Evolutionary conservation across 306 rosid species (phyloP), one percentile per base, ranked within the genome.

Genomic region (Geum urbanum): DNA sequence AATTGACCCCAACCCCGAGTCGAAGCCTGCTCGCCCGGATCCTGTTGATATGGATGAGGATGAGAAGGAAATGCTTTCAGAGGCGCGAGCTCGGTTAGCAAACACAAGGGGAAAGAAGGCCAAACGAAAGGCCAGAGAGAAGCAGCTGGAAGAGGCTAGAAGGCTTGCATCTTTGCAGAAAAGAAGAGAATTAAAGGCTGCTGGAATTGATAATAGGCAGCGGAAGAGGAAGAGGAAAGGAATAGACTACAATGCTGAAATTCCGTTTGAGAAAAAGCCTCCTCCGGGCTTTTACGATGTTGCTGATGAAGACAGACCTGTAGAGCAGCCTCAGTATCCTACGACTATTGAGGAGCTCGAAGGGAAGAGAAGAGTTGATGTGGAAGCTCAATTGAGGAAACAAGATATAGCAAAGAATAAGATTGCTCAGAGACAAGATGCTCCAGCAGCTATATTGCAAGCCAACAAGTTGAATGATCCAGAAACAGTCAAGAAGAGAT

Each of bases 41-140:
- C 98, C 98, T 19, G 95, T 92, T 72, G 98, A 92, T 78, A 92
- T 89, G 98, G 98, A 92, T 63, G 98, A 92, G 88, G 98, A 92
- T 70, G 98, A 92, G 86, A 92, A 92, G 78, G 98, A 92, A 80
- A 92, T 92, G 98, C 92, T 92, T 82, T 92, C 98, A 0, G 98
- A 92, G 79, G 98, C 98, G 8, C 89, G 98, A 35, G 98, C 98
- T 62, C 81, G 98, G 81, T 82, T 92, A 74, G 98, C 96, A 18
- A 92, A 92, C 72, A 92, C 98, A 0, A 92, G 92, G 74, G 98
- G 96, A 1, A 89, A 92, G 80, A 92, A 92, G 80, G 98, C 98
- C 0, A 92, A 92, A 69, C 82, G 98, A 78, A 92, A 92, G 78
- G 98, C 98, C 41, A 83, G 98, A 72, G 98, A 92, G 81, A 92